Evolutionary conservation across 805 yeast genomes (phyloP).

Genomic region (Candida taoyuanica): DNA sequence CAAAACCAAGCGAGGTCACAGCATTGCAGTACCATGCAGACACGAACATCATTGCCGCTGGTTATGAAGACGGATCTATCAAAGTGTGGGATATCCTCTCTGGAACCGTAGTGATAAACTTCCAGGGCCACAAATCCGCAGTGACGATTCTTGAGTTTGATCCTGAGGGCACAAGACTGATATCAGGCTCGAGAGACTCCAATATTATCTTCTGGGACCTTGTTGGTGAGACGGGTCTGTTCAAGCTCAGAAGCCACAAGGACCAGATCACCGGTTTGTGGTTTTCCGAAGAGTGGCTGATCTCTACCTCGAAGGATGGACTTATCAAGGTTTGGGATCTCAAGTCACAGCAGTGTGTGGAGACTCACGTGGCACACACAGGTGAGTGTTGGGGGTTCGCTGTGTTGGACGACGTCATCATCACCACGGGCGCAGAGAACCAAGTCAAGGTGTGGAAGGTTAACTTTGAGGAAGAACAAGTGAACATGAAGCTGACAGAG

Average conservation of each 20-base stretch:
- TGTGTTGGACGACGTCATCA: constrained; percentile 36
- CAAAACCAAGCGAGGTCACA: constrained; percentile 59
- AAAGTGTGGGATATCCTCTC: constrained; percentile 89
- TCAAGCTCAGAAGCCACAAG: constrained; percentile 82
- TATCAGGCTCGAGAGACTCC: constrained; percentile 86
- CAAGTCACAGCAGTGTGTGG: constrained; percentile 82
- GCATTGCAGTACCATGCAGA: constrained; percentile 53
- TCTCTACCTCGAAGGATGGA: constrained; percentile 86
- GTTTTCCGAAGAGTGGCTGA: constrained; percentile 54
- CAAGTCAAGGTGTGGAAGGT: constrained; percentile 81
- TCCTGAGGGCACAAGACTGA: constrained; percentile 72
- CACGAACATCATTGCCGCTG: constrained; percentile 77
- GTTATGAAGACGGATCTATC: constrained; percentile 84
- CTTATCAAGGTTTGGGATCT: constrained; percentile 91
- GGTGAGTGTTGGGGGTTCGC: constrained; percentile 92
- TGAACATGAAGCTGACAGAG: constrained; percentile 48
- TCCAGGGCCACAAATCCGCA: constrained; percentile 87
- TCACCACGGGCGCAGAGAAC: constrained; percentile 77
- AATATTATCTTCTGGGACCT: constrained; percentile 90
- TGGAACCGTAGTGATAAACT: constrained; percentile 68
- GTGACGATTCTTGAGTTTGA: constrained; percentile 72
- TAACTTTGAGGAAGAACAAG: constrained; percentile 41
- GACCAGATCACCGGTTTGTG: constrained; percentile 79
- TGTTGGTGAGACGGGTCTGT: constrained; percentile 85
- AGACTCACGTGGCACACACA: constrained; percentile 89